Evolutionary conservation across 2,329 filamentous ascomycete genomes (phyloP), one percentile per base, ranked within the genome.

Genomic region (Acrocalymma vagum): DNA sequence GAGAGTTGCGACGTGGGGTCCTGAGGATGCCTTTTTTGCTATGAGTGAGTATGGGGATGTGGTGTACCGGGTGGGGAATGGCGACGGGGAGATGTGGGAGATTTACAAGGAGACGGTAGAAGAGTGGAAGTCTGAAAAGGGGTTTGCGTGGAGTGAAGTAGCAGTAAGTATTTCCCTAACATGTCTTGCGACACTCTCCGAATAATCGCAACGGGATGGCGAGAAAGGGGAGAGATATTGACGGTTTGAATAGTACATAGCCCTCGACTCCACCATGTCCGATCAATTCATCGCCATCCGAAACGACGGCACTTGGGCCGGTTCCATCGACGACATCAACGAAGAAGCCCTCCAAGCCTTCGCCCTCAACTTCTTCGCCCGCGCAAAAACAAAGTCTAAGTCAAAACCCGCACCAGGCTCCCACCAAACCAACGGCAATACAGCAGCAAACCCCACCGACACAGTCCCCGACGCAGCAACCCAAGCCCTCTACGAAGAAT

Each of bases 31-130:
- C 4, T 69, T 60, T 40, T 69, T 70, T 30, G 62, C 63, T 6
- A 60, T 69, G 54, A 69, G 63, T 29, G 65, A 70, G 40, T 69
- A 69, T 25, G 66, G 62, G 2, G 58, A 65, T 23, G 61, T 66
- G 0, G 57, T 55, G 2, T 67, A 62, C 23, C 31, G 53, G 1
- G 32, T 64, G 1, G 63, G 64, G 6, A 27, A 23, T 2, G 20
- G 11, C 17, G 47, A 60, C 7, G 42, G 31, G 3, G 48, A 58
- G 5, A 39, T 46, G 9, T 68, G 63, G 61, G 45, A 52, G 3
- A 63, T 62, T 4, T 65, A 60, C 37, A 49, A 58, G 32, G 66
- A 70, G 37, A 70, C 66, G 5, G 45, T 66, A 0, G 62, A 67
- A 20, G 66, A 70, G 29, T 70, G 66, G 66, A 60, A 58, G 17